Evolutionary conservation across 768 basidiomycete species (phyloP).

Genomic region (Sistotremastrum niveocremeum): DNA sequence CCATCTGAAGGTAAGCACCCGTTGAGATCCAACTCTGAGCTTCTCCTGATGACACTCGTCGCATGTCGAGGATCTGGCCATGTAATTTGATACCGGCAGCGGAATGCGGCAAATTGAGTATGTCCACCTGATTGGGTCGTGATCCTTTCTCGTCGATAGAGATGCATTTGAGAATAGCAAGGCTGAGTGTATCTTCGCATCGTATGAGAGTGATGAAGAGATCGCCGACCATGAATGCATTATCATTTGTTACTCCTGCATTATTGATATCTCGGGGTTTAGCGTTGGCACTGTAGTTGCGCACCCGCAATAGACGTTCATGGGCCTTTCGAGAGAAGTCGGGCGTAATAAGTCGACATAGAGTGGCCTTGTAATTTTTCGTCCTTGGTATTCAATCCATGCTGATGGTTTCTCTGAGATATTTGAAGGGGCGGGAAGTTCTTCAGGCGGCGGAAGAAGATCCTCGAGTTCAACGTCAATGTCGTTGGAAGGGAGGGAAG

Average conservation of each 20-base stretch:
- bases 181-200: background rate
- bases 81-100: conserved; percentile 5
- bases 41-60: background rate
- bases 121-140: background rate
- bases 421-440: background rate
- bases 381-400: conserved; percentile 1
- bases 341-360: conserved; percentile 7
- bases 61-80: conserved; percentile 4
- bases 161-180: conserved; percentile 5
- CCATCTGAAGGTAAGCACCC: background rate
- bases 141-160: conserved; percentile 3
- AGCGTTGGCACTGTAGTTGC: conserved; percentile 1
- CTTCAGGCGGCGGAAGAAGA: background rate
- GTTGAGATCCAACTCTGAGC: conserved; percentile 3
- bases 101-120: background rate
- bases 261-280: background rate
- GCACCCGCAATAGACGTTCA: conserved; percentile 5
- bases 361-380: conserved; percentile 6
- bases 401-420: background rate
- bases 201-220: conserved; percentile 4
- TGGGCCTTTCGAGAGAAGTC: conserved; percentile 6
- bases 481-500: background rate
- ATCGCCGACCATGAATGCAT: conserved; percentile 6
- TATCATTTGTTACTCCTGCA: background rate
- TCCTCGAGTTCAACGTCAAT: conserved; percentile 4